Evolutionary conservation across 2,329 filamentous ascomycete species (phyloP), one percentile per base, ranked within the genome.

Genomic region (Aspergillus fijiensis): DNA sequence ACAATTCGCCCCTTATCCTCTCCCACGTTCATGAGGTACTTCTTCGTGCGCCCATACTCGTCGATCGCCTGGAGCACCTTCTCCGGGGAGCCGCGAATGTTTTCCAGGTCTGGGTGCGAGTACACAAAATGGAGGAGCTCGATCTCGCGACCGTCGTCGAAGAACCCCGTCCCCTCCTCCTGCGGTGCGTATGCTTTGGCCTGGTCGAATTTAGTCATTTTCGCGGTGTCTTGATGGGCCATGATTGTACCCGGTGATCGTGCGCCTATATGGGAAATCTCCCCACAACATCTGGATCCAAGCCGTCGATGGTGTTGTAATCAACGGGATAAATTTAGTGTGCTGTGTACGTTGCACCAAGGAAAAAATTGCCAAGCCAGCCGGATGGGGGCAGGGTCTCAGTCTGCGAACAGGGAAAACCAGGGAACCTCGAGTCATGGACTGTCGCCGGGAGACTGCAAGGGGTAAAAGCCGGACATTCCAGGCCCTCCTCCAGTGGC

Each of bases 21-120:
- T 50, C 90, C 90, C 1, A 94, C 85, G 64, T 92, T 94, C 88
- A 94, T 93, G 3, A 59, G 51, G 49, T 93, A 82, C 63, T 88
- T 89, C 70, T 87, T 89, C 61, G 85, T 81, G 39, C 83, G 76
- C 14, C 79, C 85, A 73, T 82, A 94, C 57, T 89, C 84, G 69
- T 93, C 89, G 71, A 94, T 91, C 33, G 85, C 86, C 29, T 81
- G 79, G 0, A 92, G 79, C 1, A 94, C 83, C 55, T 81, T 81
- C n/a, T 82, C 69, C 0, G 90, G 89, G n/a, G 85, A 86, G 19
- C 84, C 85, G 51, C 86, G 81, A 54, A 92, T 81, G 55, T 85
- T 77, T 3, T 87, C 83, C 39, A 90, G 74, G 59, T 88, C 79
- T 1, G 85, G 80, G 42, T 85, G 84, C 52, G 74, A 77, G 72